phyloP scores from a whole-genome alignment of 1,284 basidiomycete species.

The Ustilago lituana region DNA sequence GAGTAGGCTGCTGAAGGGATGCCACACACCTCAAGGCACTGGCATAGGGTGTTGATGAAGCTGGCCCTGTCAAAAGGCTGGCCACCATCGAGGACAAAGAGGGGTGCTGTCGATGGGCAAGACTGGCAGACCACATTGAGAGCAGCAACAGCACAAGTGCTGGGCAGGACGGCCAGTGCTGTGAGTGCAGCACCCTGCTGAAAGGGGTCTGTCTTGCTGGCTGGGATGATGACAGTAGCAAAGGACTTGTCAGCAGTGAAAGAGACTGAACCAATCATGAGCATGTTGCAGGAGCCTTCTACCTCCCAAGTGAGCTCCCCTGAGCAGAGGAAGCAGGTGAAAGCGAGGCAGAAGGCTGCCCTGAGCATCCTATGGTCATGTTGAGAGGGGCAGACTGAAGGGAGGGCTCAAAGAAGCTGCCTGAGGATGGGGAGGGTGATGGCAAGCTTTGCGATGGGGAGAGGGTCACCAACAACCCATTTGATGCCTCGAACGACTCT shows the following conservation, averaged over 20 bases:
- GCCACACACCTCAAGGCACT: background rate
- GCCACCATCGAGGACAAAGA: no score
- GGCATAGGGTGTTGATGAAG: background rate
- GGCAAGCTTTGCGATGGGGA: background rate
- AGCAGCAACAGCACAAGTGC: background rate
- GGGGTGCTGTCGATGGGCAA: no score
- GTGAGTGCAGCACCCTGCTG: background rate
- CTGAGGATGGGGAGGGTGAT: background rate
- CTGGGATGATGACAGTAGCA: background rate
- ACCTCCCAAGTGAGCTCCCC: background rate
- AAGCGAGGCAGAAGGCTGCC: background rate
- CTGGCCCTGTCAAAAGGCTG: background rate
- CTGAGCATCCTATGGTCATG: background rate
- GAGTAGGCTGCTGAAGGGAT: background rate
- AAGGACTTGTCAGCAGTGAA: background rate
- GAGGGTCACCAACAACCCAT: background rate
- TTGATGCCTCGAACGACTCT: background rate
- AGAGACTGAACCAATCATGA: no score
- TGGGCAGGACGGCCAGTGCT: background rate
- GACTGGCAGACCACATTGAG: no score
- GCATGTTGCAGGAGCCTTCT: background rate
- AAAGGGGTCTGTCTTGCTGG: background rate
- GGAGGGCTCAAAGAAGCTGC: background rate
- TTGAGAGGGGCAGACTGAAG: background rate
- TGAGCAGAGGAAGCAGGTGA: background rate